Conservation (phyloP, 352 stramenopile genomes). For the Pythium brachiatum region DNA sequence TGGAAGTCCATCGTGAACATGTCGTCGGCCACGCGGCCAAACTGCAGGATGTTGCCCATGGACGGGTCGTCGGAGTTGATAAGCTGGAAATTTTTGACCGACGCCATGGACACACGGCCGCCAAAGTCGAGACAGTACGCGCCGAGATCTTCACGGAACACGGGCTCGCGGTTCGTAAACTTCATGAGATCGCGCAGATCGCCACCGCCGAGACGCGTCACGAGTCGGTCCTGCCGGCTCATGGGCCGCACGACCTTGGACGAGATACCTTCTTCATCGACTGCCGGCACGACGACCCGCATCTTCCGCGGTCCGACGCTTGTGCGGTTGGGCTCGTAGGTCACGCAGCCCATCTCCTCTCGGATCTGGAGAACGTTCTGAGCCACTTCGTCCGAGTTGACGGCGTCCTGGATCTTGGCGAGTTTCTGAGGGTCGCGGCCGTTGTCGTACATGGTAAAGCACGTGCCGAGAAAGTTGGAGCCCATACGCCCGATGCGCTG, state of each 20-base stretch:
- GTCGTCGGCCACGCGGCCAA: constrained; percentile 86
- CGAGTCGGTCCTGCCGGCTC: constrained; percentile 80
- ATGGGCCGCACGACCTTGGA: constrained; percentile 85
- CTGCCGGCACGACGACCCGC: constrained; percentile 77
- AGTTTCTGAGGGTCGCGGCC: constrained; percentile 86
- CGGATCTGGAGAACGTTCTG: constrained; percentile 87
- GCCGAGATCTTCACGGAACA: constrained; percentile 82
- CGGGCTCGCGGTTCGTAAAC: constrained; percentile 84
- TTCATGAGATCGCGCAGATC: constrained; percentile 85
- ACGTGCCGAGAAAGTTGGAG: constrained; percentile 86
- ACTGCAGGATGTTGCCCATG: constrained; percentile 88
- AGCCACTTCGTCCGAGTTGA: constrained; percentile 61
- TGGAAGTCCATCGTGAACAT: constrained; percentile 92
- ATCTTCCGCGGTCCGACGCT: constrained; percentile 86
- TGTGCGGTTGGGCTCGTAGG: constrained; percentile 85
- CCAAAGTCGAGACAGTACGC: constrained; percentile 89
- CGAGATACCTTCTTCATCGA: constrained; percentile 74
- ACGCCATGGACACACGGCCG: constrained; percentile 78
- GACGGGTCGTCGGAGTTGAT: constrained; percentile 80
- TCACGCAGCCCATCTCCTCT: constrained; percentile 81
- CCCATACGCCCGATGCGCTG: constrained; percentile 85
- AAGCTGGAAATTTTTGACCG: constrained; percentile 89
- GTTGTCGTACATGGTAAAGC: constrained; percentile 87
- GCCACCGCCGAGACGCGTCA: constrained; percentile 61
- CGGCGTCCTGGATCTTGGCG: constrained; percentile 83